Evolutionary conservation across 805 yeast species (phyloP).

Genomic region (Myxozyma mucilagina): DNA sequence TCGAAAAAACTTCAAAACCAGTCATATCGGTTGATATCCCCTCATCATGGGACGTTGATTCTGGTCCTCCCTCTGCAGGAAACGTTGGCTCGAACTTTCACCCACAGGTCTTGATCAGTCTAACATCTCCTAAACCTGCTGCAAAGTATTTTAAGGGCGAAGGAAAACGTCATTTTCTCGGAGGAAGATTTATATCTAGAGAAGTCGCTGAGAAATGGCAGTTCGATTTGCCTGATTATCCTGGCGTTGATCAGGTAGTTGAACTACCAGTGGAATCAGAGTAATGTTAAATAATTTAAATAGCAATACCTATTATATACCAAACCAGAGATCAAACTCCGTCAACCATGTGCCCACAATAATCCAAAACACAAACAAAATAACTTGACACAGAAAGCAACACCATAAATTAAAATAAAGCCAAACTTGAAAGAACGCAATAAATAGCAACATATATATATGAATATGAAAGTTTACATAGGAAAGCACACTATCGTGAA

Average conservation of each 20-base stretch:
- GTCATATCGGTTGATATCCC: conserved; percentile 87
- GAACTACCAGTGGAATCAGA: conserved; percentile 15
- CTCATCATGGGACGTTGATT: conserved; percentile 95
- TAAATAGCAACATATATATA: neutral
- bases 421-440: neutral
- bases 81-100: conserved; percentile 46
- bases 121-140: conserved; percentile 95
- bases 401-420: neutral
- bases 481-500: neutral
- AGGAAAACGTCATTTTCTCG: conserved; percentile 63
- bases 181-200: conserved; percentile 80
- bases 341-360: too few relatives aligned
- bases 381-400: neutral
- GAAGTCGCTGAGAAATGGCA: conserved; percentile 71
- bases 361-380: neutral
- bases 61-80: conserved; percentile 60
- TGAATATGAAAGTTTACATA: neutral
- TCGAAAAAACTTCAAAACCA: conserved; percentile 51
- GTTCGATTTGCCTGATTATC: conserved; percentile 63
- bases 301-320: neutral
- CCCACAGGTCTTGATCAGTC: conserved; percentile 71
- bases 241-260: conserved; percentile 54
- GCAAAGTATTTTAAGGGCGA: conserved; percentile 51
- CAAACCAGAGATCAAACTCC: neutral
- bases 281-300: neutral